Percentiles rank a stretch among this genome's conserved stretches.
Conservation (phyloP, 73 alveolate species). For the Uronychia setigera region DNA sequence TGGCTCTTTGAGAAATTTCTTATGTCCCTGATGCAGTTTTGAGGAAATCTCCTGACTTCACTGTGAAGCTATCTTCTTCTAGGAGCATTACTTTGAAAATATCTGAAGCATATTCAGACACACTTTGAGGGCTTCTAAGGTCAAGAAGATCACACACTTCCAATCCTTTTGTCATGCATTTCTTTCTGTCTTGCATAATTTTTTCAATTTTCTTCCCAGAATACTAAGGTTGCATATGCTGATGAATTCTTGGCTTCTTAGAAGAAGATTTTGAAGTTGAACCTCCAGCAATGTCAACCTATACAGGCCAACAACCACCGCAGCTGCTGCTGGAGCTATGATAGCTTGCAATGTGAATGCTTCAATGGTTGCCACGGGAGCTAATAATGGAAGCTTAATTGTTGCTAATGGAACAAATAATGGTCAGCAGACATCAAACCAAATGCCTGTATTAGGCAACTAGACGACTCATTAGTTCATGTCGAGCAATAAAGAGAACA, state of each 20-base stretch:
- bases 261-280: too few species aligned
- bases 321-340: neutral
- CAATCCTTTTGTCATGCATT: neutral
- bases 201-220: too few species aligned
- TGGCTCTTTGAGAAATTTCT: conserved; percentile 71
- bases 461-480: neutral
- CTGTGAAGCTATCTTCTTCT: conserved; percentile 11
- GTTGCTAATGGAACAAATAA: too few species aligned
- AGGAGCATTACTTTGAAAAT: conserved; percentile 12
- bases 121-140: conserved; percentile 49
- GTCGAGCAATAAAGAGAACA: neutral
- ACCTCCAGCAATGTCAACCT: neutral
- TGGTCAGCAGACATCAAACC: too few species aligned
- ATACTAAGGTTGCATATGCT: too few species aligned
- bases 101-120: conserved; percentile 47
- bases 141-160: conserved; percentile 42
- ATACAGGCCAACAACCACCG: neutral
- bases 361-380: neutral
- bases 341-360: neutral
- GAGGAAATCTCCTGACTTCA: neutral
- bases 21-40: neutral
- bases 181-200: too few species aligned
- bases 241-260: too few species aligned
- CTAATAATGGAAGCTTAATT: neutral
- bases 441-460: neutral